These are phyloP conservation scores for Aspergillus piperis DNA, from an alignment of 2,329 filamentous ascomycete genomes.

Conservation along the genomic window DNA sequence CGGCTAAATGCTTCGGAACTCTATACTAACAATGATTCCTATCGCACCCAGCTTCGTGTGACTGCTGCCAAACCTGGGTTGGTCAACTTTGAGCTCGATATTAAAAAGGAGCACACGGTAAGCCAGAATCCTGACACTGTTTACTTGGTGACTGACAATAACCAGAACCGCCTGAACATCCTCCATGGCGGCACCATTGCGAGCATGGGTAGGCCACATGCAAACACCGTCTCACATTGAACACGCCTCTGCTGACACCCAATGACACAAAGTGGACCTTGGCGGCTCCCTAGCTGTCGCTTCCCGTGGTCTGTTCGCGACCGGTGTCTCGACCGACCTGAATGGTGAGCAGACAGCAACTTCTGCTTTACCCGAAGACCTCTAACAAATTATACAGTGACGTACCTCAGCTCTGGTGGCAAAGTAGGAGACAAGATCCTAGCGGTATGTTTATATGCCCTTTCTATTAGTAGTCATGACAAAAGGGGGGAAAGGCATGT, in stretches of 20 bases:
- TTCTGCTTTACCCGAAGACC: background rate
- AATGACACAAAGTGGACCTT: constrained; percentile 55
- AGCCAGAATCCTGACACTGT: constrained; percentile 13
- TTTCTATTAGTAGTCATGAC: background rate
- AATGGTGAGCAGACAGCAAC: constrained; percentile 48
- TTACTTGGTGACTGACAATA: background rate
- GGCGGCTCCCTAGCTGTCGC: constrained; percentile 68
- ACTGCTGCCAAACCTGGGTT: constrained; percentile 61
- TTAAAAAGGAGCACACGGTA: constrained; percentile 67
- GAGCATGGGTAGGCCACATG: constrained; percentile 51
- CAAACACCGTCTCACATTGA: background rate
- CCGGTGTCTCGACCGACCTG: constrained; percentile 67
- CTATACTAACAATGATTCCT: constrained; percentile 7
- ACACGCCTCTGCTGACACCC: background rate
- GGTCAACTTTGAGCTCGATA: constrained; percentile 66
- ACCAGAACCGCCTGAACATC: constrained; percentile 64
- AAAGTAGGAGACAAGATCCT: constrained; percentile 62
- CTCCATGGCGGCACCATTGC: constrained; percentile 69
- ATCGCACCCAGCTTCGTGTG: constrained; percentile 55
- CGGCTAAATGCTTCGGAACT: constrained; percentile 2
- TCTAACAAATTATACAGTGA: constrained; percentile 46
- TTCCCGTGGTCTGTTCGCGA: constrained; percentile 64
- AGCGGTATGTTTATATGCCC: constrained; percentile 43
- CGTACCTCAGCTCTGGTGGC: constrained; percentile 64
- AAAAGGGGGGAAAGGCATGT: no score